phyloP scores from a whole-genome alignment of 164 flowering plant species.

The Umbilicus rupestris region DNA sequence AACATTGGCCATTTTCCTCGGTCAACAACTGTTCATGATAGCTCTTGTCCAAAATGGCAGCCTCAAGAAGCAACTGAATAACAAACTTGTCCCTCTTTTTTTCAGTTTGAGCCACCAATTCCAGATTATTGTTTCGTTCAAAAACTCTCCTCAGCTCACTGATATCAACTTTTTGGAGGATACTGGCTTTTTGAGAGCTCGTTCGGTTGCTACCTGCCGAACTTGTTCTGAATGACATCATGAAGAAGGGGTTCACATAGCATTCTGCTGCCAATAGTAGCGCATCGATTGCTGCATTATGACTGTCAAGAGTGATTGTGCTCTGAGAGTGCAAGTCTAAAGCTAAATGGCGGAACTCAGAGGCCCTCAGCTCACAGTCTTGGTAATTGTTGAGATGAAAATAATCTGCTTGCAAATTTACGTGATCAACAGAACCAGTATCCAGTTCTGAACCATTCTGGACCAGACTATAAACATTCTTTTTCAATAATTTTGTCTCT shows the following conservation, averaged over 20 bases:
- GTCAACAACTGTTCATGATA: constrained; percentile 23
- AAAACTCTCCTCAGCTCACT: constrained; percentile 25
- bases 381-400: constrained; percentile 56
- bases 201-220: constrained; percentile 19
- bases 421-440: constrained; percentile 38
- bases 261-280: constrained; percentile 92
- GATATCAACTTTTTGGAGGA: constrained; percentile 19
- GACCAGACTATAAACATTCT: constrained; percentile 14
- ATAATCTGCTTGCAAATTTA: constrained; percentile 64
- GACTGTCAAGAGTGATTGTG: constrained; percentile 48
- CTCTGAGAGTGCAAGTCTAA: constrained; percentile 56
- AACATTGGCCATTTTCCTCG: constrained; percentile 21
- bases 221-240: constrained; percentile 34
- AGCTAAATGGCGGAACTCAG: constrained; percentile 73
- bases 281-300: constrained; percentile 83
- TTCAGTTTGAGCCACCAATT: constrained; percentile 51
- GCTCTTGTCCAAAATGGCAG: constrained; percentile 65
- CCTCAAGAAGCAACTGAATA: constrained; percentile 71
- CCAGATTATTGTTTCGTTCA: constrained; percentile 29
- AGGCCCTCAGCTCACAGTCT: constrained; percentile 69
- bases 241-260: constrained; percentile 70
- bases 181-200: constrained; percentile 12
- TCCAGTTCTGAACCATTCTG: constrained; percentile 29
- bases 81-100: constrained; percentile 66
- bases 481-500: constrained; percentile 21